A percentile compares a stretch with the other conserved stretches of the same genome.
phyloP scores from a whole-genome alignment of 164 flowering plant species.

The Taxillus chinensis region DNA sequence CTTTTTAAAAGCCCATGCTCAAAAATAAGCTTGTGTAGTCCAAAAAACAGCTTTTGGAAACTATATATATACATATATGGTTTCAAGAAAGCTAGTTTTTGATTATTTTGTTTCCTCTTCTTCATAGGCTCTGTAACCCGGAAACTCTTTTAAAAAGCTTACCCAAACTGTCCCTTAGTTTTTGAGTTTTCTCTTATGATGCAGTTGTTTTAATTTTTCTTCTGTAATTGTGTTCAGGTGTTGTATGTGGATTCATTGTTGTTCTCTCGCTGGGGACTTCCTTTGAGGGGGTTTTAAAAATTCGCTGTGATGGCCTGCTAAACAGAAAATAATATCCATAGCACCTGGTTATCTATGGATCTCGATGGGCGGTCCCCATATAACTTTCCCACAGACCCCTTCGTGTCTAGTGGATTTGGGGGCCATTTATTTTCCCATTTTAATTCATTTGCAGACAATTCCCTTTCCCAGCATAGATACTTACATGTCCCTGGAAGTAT shows the following conservation, averaged over 20 bases:
- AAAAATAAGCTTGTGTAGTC: too few relatives aligned
- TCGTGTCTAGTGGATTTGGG: constrained; percentile 19
- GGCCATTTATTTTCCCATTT: constrained; percentile 29
- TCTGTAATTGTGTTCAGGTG: background rate
- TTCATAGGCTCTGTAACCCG: too few relatives aligned
- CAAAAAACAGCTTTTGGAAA: too few relatives aligned
- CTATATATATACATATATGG: too few relatives aligned
- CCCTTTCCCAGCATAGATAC: constrained; percentile 18
- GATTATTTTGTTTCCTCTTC: too few relatives aligned
- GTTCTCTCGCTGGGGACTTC: background rate
- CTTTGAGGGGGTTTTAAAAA: background rate
- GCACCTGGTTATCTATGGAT: constrained; percentile 36
- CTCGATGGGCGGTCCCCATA: constrained; percentile 38
- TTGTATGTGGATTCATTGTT: background rate
- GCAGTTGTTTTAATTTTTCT: too few relatives aligned
- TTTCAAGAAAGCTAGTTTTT: too few relatives aligned
- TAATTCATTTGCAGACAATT: constrained; percentile 31
- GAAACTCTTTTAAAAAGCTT: too few relatives aligned
- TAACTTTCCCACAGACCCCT: constrained; percentile 29
- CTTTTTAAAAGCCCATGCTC: too few relatives aligned
- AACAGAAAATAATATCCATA: constrained; percentile 25
- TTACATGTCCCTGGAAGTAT: constrained; percentile 38
- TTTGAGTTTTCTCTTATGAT: too few relatives aligned
- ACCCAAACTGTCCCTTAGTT: too few relatives aligned
- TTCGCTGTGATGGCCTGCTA: background rate